Evolutionary conservation across 2,329 filamentous ascomycete genomes (phyloP).

Genomic region (Aspergillus pseudoterreus): DNA sequence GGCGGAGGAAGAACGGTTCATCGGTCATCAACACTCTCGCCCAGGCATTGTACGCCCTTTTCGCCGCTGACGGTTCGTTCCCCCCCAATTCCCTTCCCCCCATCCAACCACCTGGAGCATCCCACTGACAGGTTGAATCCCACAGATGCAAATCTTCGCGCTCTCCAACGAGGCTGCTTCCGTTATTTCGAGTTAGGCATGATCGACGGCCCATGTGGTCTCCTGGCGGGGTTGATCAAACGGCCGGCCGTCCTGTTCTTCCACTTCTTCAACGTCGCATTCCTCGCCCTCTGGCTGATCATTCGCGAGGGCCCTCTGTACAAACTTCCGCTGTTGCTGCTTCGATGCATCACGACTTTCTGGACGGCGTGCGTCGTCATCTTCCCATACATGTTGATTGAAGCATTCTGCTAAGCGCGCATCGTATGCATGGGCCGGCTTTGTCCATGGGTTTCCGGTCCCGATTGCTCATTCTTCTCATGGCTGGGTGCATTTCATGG

Average conservation of each 20-base stretch:
- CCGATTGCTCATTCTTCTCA: conserved; percentile 6
- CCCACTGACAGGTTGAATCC: conserved; percentile 5
- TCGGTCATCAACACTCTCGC: conserved; percentile 97
- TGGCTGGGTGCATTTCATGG: not conserved
- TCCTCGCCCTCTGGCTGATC: conserved; percentile 76
- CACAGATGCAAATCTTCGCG: conserved; percentile 64
- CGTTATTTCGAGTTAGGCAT: conserved; percentile 77
- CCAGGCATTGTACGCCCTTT: conserved; percentile 85
- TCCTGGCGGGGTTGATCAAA: conserved; percentile 77
- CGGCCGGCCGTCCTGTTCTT: conserved; percentile 75
- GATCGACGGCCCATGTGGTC: conserved; percentile 72
- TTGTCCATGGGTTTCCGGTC: not conserved
- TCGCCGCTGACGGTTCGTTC: conserved; percentile 68
- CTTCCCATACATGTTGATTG: conserved; percentile 72
- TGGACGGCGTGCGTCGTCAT: conserved; percentile 80
- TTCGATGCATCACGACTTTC: conserved; percentile 67
- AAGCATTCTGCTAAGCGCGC: conserved; percentile 47
- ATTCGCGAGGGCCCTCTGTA: conserved; percentile 49
- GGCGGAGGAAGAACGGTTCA: conserved; percentile 75
- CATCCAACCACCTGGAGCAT: not conserved
- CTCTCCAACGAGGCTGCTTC: conserved; percentile 88
- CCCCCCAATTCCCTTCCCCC: not conserved
- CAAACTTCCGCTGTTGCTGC: conserved; percentile 61
- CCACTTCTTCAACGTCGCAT: conserved; percentile 93
- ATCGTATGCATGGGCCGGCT: too few species aligned